Evolutionary conservation across 2,329 filamentous ascomycete species (phyloP).

Genomic region (Anisogramma anomala): DNA sequence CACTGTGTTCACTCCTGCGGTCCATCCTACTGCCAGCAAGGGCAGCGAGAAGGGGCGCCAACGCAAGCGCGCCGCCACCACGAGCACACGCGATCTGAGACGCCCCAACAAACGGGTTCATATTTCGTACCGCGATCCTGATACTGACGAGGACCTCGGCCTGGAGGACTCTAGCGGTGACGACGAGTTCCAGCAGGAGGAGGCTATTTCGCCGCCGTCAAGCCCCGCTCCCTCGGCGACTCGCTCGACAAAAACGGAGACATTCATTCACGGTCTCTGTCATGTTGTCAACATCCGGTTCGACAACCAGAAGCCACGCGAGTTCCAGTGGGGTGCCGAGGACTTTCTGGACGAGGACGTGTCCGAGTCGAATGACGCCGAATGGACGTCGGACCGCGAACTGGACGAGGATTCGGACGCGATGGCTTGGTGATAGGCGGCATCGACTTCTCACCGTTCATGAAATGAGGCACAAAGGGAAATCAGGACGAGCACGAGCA

Average conservation of each 20-base stretch:
- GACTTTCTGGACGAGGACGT: conserved; percentile 54
- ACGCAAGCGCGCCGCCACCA: conserved; percentile 5
- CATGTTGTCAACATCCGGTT: conserved; percentile 59
- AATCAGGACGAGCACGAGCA: too few relatives aligned
- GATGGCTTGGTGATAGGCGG: conserved; percentile 9
- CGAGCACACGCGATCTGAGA: conserved; percentile 8
- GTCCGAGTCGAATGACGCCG: conserved; percentile 43
- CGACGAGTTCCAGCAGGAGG: conserved; percentile 9
- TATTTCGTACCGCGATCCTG: conserved; percentile 13
- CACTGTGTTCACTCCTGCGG: conserved; percentile 12
- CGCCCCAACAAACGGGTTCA: conserved; percentile 7
- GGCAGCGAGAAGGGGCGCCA: conserved; percentile 5
- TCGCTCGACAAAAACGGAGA: conserved; percentile 7
- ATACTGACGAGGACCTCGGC: conserved; percentile 13
- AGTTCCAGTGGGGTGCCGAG: conserved; percentile 56
- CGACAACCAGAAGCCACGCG: conserved; percentile 63
- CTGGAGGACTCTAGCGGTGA: conserved; percentile 8
- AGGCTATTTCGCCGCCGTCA: conserved; percentile 2
- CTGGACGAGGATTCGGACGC: conserved; percentile 48
- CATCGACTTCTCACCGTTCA: too few relatives aligned
- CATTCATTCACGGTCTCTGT: conserved; percentile 55
- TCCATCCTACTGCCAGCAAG: background rate
- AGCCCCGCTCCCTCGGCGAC: conserved; percentile 5
- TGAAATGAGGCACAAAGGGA: too few relatives aligned
- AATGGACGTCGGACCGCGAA: conserved; percentile 35